A percentile compares a stretch with the other conserved stretches of the same genome.
These are phyloP conservation scores for Leccinum pellstonianum DNA, from an alignment of 768 basidiomycete species.

Conservation along the genomic window DNA sequence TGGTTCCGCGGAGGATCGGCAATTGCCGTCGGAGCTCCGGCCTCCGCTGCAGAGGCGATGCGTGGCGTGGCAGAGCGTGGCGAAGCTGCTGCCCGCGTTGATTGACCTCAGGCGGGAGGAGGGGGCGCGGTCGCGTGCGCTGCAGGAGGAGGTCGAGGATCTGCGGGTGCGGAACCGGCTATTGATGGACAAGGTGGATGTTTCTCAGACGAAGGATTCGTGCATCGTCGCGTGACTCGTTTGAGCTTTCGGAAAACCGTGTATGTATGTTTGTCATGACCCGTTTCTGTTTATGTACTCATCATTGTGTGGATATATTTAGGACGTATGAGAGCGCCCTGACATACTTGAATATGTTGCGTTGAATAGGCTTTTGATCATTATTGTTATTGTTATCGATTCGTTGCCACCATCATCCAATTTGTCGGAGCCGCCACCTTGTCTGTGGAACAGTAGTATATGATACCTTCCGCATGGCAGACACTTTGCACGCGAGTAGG, in stretches of 20 bases:
- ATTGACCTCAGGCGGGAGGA: constrained; percentile 46
- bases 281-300: background rate
- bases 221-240: constrained; percentile 31
- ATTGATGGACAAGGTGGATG: constrained; percentile 36
- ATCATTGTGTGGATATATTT: background rate
- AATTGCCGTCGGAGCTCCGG: constrained; percentile 6
- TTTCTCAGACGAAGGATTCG: constrained; percentile 21
- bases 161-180: constrained; percentile 45
- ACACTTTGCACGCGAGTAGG: background rate
- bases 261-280: background rate
- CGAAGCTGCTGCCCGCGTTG: constrained; percentile 43
- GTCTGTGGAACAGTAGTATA: background rate
- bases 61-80: constrained; percentile 43
- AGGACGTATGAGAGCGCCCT: background rate
- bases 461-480: background rate
- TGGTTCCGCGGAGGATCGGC: constrained; percentile 13
- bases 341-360: background rate
- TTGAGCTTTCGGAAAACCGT: background rate
- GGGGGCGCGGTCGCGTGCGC: constrained; percentile 33
- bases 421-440: background rate
- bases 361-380: background rate
- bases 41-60: constrained; percentile 26
- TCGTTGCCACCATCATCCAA: background rate
- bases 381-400: background rate
- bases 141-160: constrained; percentile 51